Evolutionary conservation across 768 basidiomycete species (phyloP), one percentile per base, ranked within the genome.

Genomic region (Xerocomellus dryophilus): DNA sequence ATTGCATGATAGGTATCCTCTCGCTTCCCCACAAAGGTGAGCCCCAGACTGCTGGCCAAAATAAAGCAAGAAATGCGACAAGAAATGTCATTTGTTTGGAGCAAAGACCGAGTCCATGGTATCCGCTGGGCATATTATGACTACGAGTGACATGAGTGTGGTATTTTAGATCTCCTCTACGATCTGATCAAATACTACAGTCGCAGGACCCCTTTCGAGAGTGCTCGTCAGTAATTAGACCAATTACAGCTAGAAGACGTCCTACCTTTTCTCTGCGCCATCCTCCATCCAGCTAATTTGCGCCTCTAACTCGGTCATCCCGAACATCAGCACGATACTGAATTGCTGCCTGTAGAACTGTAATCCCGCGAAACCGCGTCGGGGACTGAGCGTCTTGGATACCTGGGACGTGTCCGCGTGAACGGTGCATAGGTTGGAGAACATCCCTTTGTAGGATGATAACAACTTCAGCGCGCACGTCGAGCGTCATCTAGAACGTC

Each of bases 281-380:
- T 72, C 56, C 48, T 79, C 77, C 41, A 56, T 65, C 79, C 79
- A 81, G 8, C 68, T 61, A n/a, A 79, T 70, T 38, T 77, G 74
- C 0, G 78, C 78, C 47, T 78, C 72, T 17, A 80, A 45, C 45
- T 81, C 79, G 0, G 79, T 77, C 38, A 73, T 42, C 0, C 80
- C 80, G 38, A 78, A 75, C 47, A 67, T 69, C 47, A 81, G 55
- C 34, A 78, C 67, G 23, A 81, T 64, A 14, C 74, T 71, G 49
- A 73, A 79, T 10, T 66, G 54, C 36, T 66, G 68, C 39, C 58
- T 59, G 47, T 65, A 71, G 20, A 69, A 74, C 48, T 67, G 61
- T 9, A 69, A 25, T 10, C 63, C 64, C 3, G 64, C 68, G 31
- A 62, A 71, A 39, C 66, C 60, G 8, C 61, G 67, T 21, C 65